Evolutionary conservation across 176 grass and related monocot genomes (phyloP), one percentile per base, ranked within the genome.

Genomic region (Canna indica): DNA sequence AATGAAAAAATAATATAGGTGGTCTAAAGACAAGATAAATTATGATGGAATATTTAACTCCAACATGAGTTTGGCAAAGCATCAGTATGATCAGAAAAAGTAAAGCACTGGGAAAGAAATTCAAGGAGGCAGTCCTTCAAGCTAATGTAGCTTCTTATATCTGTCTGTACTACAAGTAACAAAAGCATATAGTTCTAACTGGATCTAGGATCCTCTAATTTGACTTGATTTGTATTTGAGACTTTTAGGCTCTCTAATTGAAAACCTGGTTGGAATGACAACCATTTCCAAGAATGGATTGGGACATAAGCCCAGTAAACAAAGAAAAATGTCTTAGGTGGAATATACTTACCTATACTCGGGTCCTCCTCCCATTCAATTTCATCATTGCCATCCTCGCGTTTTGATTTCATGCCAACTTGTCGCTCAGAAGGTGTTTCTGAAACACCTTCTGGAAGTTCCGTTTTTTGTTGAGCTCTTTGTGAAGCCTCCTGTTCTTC

Each of bases 371-470:
- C 84, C 94, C 94, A 92, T 79, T 87, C 89, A 73, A 87, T 75
- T 54, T 79, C 77, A 16, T 91, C 84, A 74, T 80, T 76, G 47
- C 90, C 86, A 59, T 77, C 78, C 42, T 81, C 78, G 17, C 86
- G 79, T 85, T 91, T 97, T 47, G 81, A 64, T 80, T 97, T 96
- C 68, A 79, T 90, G 52, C 92, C 92, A 52, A 96, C 71, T 77
- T 71, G 83, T 72, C 92, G 85, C 20, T 86, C 75, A 78, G 63
- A 73, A 69, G 80, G 71, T 75, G 60, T 70, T 59, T 81, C 81
- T 36, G 78, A 64, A 48, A 16, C 64, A 62, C 56, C 53, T 80
- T 30, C 62, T 54, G 74, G 39, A 22, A 69, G 22, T 26, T 86
- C 79, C 36, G 67, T 67, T 44, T 91, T 74, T 57, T 85, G 77